Conservation (phyloP, 1,284 basidiomycete genomes). For the Cystobasidium pallidum region DNA sequence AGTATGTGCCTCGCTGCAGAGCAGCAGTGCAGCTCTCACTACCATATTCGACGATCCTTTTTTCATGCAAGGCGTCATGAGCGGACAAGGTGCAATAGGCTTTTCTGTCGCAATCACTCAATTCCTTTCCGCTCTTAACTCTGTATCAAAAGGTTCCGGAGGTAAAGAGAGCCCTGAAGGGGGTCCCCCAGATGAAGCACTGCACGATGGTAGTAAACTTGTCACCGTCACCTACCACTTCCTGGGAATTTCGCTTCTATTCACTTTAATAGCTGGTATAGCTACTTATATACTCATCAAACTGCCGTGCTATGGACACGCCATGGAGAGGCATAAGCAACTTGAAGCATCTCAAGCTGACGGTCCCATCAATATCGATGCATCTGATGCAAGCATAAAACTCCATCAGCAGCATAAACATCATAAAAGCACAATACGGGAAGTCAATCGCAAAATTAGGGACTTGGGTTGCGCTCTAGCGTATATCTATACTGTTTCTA, state of each 20-base stretch:
- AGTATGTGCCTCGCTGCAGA: slow-evolving; percentile 30
- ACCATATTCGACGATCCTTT: slow-evolving; percentile 51
- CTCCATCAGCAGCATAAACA: neutral
- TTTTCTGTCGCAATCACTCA: slow-evolving; percentile 52
- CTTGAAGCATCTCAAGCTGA: neutral
- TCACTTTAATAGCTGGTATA: slow-evolving; percentile 46
- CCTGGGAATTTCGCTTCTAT: slow-evolving; percentile 50
- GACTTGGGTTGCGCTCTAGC: slow-evolving; percentile 51
- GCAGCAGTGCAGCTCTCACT: slow-evolving; percentile 31
- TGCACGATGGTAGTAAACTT: slow-evolving; percentile 29
- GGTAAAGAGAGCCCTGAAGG: neutral
- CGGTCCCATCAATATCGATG: neutral
- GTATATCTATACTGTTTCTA: slow-evolving; percentile 51
- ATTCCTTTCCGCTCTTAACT: slow-evolving; percentile 48
- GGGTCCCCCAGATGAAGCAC: neutral
- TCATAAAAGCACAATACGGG: slow-evolving; percentile 19
- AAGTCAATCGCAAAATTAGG: slow-evolving; percentile 53
- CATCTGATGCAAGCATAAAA: neutral
- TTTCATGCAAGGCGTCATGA: slow-evolving; percentile 53
- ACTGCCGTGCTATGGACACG: slow-evolving; percentile 34
- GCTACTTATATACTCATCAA: slow-evolving; percentile 46
- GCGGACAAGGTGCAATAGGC: slow-evolving; percentile 53
- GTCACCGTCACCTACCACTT: slow-evolving; percentile 49
- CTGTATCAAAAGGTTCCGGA: neutral
- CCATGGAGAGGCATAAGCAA: neutral